Percentiles rank a stretch among this genome's conserved stretches.
phyloP scores from a whole-genome alignment of 2,329 filamentous ascomycete species.

The Aspergillus carbonarius region DNA sequence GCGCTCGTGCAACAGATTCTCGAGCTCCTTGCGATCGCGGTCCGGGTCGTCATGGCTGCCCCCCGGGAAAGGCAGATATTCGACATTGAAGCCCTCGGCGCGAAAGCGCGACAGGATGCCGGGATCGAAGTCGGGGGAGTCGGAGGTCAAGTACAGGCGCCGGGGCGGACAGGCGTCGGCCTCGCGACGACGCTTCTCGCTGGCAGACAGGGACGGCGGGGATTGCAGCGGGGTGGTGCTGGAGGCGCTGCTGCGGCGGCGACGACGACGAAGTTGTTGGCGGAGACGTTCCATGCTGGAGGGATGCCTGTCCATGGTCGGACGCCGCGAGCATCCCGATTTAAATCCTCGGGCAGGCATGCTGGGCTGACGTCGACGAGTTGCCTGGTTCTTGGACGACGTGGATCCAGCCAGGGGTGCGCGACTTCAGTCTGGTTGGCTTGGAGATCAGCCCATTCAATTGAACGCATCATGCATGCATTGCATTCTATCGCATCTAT shows the following conservation, averaged over 20 bases:
- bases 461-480: neutral
- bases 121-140: slow-evolving; percentile 49
- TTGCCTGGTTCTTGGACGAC: slow-evolving; percentile 10
- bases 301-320: neutral
- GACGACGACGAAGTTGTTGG: slow-evolving; percentile 16
- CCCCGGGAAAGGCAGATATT: slow-evolving; percentile 51
- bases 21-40: slow-evolving; percentile 51
- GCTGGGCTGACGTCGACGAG: slow-evolving; percentile 24
- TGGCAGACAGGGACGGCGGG: slow-evolving; percentile 1
- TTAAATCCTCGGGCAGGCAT: neutral
- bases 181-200: slow-evolving; percentile 12
- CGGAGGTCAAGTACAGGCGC: slow-evolving; percentile 32
- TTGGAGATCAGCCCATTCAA: neutral
- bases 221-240: slow-evolving; percentile 4
- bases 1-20: slow-evolving; percentile 50
- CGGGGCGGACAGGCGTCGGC: slow-evolving; percentile 11
- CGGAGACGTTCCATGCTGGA: slow-evolving; percentile 16
- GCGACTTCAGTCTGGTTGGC: neutral
- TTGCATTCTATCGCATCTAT: neutral
- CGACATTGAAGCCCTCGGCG: slow-evolving; percentile 58
- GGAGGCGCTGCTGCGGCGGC: slow-evolving; percentile 16
- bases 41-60: slow-evolving; percentile 29
- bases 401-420: slow-evolving; percentile 6
- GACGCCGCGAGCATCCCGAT: neutral
- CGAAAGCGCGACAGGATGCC: slow-evolving; percentile 53